Evolutionary conservation across 2,329 filamentous ascomycete genomes (phyloP).

Genomic region (Microsporum audouinii): DNA sequence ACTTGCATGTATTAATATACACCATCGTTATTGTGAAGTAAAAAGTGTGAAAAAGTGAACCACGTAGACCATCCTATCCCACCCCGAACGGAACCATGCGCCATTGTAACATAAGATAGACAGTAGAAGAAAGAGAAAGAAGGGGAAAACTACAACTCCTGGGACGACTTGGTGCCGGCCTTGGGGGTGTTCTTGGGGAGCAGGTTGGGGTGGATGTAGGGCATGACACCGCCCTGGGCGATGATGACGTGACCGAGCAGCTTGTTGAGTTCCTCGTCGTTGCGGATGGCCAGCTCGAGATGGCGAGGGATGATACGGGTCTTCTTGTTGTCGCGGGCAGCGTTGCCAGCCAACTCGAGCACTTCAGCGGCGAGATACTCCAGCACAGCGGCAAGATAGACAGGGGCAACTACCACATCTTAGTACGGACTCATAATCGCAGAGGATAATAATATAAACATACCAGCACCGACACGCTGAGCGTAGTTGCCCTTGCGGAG

Average conservation of each 20-base stretch:
- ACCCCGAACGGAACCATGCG: constrained; percentile 52
- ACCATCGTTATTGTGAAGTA: not conserved
- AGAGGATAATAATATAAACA: constrained; percentile 17
- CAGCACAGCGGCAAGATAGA: constrained; percentile 54
- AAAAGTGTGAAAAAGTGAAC: not conserved
- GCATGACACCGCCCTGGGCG: constrained; percentile 90
- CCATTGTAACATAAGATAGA: constrained; percentile 44
- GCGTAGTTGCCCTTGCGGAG: constrained; percentile 99
- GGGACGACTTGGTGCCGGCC: constrained; percentile 76
- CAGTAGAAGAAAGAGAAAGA: constrained; percentile 33
- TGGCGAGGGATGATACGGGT: constrained; percentile 99
- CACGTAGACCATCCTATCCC: constrained; percentile 32
- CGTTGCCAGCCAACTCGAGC: constrained; percentile 49
- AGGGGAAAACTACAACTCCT: constrained; percentile 41
- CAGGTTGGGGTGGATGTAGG: constrained; percentile 96
- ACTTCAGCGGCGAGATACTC: constrained; percentile 14
- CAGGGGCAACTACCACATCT: constrained; percentile 55
- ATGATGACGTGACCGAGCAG: constrained; percentile 92
- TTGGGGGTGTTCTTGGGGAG: constrained; percentile 99
- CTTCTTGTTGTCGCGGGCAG: constrained; percentile 99
- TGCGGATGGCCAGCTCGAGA: constrained; percentile 96
- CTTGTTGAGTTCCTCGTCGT: constrained; percentile 99
- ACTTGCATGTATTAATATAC: constrained; percentile 1
- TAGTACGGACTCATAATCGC: not conserved
- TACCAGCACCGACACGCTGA: constrained; percentile 94